These are phyloP conservation scores for Salicornia ramosissima DNA, from an alignment of 148 eudicot species.

Conservation along the genomic window DNA sequence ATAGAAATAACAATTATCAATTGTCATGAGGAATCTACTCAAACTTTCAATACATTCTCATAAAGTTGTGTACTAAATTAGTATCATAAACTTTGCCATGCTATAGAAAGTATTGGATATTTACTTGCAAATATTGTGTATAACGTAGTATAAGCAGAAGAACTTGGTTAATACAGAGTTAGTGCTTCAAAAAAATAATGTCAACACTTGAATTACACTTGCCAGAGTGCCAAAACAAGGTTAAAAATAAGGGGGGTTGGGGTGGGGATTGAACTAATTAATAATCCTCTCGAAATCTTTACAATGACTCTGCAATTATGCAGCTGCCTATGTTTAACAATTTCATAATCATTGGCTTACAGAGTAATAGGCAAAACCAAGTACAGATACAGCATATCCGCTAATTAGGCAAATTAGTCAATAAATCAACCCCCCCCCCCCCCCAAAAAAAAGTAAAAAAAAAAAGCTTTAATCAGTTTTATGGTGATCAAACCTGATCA, in stretches of 20 bases:
- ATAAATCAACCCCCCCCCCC: too few species aligned
- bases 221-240: slow-evolving; percentile 2
- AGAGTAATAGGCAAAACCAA: not conserved
- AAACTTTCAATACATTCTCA: too few species aligned
- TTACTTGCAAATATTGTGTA: too few species aligned
- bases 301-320: slow-evolving; percentile 28
- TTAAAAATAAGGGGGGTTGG: not conserved
- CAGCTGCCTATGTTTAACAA: slow-evolving; percentile 21
- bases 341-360: slow-evolving; percentile 9
- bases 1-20: too few species aligned
- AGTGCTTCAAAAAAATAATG: not conserved
- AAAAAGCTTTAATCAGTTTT: slow-evolving; percentile 15
- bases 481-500: slow-evolving; percentile 21
- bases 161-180: too few species aligned
- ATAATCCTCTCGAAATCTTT: slow-evolving; percentile 19
- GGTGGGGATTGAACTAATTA: not conserved
- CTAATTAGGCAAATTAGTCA: slow-evolving; percentile 12
- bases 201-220: slow-evolving; percentile 5
- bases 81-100: too few species aligned
- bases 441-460: too few species aligned
- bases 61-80: too few species aligned
- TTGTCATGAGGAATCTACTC: too few species aligned
- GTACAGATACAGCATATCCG: slow-evolving; percentile 11
- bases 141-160: too few species aligned
- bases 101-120: too few species aligned